Evolutionary conservation across 495 filamentous ascomycete genomes (phyloP), one percentile per base, ranked within the genome.

Genomic region (Hypoxylon cercidicola): DNA sequence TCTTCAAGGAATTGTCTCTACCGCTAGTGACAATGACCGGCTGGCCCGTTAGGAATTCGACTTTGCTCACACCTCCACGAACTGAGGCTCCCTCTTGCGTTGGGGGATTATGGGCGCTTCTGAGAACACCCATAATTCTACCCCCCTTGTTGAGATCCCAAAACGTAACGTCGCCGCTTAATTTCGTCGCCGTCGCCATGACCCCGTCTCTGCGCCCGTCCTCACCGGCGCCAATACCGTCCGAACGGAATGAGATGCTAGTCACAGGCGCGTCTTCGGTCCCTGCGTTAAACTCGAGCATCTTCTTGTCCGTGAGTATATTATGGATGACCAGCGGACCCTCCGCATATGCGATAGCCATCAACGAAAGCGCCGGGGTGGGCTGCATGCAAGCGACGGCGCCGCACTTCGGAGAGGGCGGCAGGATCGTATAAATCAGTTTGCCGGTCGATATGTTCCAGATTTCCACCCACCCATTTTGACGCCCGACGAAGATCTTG

Each of bases 391-490:
- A 90, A 16, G 90, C 94, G 25, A 98, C 92, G 28, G 89, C 80
- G 10, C 91, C 92, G 47, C 82, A 85, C 13, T 85, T 78, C 0
- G 86, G 74, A 10, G 84, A 81, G 2, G 88, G 85, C 13, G 96
- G 88, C 18, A 90, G 77, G 44, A 97, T 86, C 2, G 91, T 93
- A 72, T 97, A 90, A 21, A 99, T 82, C 23, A 96, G 81, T 71
- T 93, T 96, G 61, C 91, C 92, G 16, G 90, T 94, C 72, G 89
- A 93, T 52, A 98, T 77, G 72, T 99, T 99, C 96, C 96, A 98
- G 52, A 99, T 93, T 71, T 98, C 94, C 16, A 97, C 85, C 73
- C 84, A 87, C n/a, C 96, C 95, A 72, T 97, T 92, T 58, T 81
- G 82, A 59, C 91, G 87, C 4, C 92, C 95, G 32, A 90, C 89